Base-by-base conservation (phyloP, 257 asterid genomes). In the Handroanthus guayacan region DNA sequence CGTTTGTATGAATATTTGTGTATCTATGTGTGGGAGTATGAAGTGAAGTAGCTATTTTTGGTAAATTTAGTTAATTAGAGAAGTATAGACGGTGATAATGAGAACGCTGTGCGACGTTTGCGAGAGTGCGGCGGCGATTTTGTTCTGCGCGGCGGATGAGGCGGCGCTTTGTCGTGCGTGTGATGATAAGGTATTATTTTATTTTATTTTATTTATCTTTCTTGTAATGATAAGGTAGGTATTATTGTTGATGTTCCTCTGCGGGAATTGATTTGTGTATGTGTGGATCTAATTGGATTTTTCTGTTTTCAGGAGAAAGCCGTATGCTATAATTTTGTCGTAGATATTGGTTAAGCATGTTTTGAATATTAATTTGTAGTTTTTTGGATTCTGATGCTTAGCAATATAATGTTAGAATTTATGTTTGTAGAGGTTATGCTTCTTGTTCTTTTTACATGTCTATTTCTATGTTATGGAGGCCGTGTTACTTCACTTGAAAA, bases 61-160 rank as follows among this genome's bases (percentile, higher is more conserved):
- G 50, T 44, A 9, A 7, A 60, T 11, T 44, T 64, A 16, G 41
- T 41, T 34, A 51, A 38, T 17, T 68, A 6, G 12, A 38, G 76
- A 67, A 69, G 64, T 31, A 58, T 63, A 48, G 62, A 57, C 55
- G 56, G 69, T 55, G 54, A 55, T 82, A 80, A 94, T 94, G 98
- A 89, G 98, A 80, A 90, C 98, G 61, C 82, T 94, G 43, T 94
- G 99, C 80, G 99, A 92, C 80, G 97, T 86, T 11, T 94, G 99
- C 71, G 99, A 91, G 84, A 88, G 94, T 71, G 97, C 98, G 50
- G 96, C 96, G 65, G 99, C 99, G 31, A 84, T 88, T 79, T 71
- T 94, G 38, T 94, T 94, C 82, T 92, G 99, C 78, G 97, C 98
- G 47, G 99, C 99, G 60, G 99, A 94, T 65, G 98, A 94, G 89